Evolutionary conservation across 2,329 filamentous ascomycete genomes (phyloP).

Genomic region (Exophiala alcalophila): DNA sequence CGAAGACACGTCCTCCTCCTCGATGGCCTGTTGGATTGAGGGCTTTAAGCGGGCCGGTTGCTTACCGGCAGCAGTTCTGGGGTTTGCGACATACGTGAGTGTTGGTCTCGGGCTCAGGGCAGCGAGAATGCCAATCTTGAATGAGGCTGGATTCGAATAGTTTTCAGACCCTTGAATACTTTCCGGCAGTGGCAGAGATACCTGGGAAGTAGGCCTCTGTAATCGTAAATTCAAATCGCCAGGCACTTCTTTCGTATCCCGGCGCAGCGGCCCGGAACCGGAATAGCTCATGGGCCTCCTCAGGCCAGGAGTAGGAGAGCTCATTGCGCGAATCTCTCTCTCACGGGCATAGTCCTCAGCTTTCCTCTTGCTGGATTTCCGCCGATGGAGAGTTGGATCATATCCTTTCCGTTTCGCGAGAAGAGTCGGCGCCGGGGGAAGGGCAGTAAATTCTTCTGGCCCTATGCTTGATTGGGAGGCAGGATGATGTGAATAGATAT

Average conservation of each 20-base stretch:
- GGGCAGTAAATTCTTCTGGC: constrained; percentile 41
- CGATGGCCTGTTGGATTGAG: constrained; percentile 48
- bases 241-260: constrained; percentile 63
- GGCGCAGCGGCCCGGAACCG: constrained; percentile 57
- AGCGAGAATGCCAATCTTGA: constrained; percentile 74
- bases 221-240: constrained; percentile 55
- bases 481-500: constrained; percentile 32
- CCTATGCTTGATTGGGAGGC: constrained; percentile 39
- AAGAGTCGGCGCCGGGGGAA: constrained; percentile 49
- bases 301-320: constrained; percentile 61
- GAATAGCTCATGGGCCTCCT: constrained; percentile 60
- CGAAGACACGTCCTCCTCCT: constrained; percentile 56
- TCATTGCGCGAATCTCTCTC: constrained; percentile 85
- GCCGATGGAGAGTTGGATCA: constrained; percentile 57
- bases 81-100: constrained; percentile 68
- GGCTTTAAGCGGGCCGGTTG: constrained; percentile 28
- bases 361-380: constrained; percentile 73
- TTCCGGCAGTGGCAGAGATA: constrained; percentile 70
- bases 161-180: constrained; percentile 71
- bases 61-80: constrained; percentile 53
- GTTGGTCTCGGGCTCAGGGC: constrained; percentile 83
- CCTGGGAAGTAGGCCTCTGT: constrained; percentile 64
- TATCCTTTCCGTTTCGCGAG: constrained; percentile 59
- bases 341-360: constrained; percentile 74
- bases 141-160: constrained; percentile 70